Conservation (phyloP, 257 asterid species). For the Linderniella brevidens region DNA sequence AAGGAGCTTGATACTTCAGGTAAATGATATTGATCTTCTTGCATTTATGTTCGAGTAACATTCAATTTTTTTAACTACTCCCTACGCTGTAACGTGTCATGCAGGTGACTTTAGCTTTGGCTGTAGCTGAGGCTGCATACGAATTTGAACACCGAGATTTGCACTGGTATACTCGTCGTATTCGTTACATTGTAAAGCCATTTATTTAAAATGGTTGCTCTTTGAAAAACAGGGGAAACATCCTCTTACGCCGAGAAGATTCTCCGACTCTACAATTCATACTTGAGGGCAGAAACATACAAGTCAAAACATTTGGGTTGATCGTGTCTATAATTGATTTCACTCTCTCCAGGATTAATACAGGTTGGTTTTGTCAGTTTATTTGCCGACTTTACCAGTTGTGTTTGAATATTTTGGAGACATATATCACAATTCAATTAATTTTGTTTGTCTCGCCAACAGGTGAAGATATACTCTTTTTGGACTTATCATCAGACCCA, state of each 20-base stretch:
- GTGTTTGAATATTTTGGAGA: neutral
- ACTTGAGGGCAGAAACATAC: constrained; percentile 52
- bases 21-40: constrained; percentile 7
- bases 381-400: neutral
- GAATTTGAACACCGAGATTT: constrained; percentile 94
- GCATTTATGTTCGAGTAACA: constrained; percentile 7
- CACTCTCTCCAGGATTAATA: constrained; percentile 85
- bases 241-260: constrained; percentile 56
- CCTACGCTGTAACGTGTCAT: constrained; percentile 9
- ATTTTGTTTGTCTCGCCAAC: constrained; percentile 11
- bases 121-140: constrained; percentile 84
- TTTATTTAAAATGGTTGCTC: constrained; percentile 1
- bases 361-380: constrained; percentile 28
- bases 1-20: constrained; percentile 79
- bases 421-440: neutral
- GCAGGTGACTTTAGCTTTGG: constrained; percentile 82
- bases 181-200: constrained; percentile 1
- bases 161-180: constrained; percentile 55
- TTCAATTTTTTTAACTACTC: constrained; percentile 11
- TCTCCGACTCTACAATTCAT: constrained; percentile 38
- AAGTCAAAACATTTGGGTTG: constrained; percentile 63
- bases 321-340: constrained; percentile 69
- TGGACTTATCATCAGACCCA: constrained; percentile 84
- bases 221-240: constrained; percentile 58
- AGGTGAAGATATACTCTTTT: constrained; percentile 89